These are phyloP conservation scores for Gamsiella multidivaricata DNA, from an alignment of 192 early-diverging fungal genomes.

Conservation along the genomic window DNA sequence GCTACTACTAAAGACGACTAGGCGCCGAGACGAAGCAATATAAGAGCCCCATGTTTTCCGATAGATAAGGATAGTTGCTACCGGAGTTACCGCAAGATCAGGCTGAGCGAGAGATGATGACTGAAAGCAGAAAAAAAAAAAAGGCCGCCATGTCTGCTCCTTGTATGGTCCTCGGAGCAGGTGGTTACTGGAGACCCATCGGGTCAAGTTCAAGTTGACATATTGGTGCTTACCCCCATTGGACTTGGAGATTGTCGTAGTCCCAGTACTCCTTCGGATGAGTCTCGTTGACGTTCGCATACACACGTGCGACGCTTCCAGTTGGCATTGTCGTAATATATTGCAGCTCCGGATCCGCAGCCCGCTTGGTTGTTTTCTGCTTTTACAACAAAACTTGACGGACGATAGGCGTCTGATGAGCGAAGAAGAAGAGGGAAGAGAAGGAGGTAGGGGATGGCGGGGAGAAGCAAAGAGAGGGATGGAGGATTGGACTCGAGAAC, in stretches of 20 bases:
- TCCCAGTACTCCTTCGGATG: slow-evolving; percentile 94
- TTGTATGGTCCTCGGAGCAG: too few relatives aligned
- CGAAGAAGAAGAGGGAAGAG: background rate
- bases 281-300: slow-evolving; percentile 88
- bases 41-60: too few relatives aligned
- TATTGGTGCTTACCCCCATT: slow-evolving; percentile 82
- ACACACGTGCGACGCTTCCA: slow-evolving; percentile 82
- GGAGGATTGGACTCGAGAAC: too few relatives aligned
- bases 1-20: too few relatives aligned
- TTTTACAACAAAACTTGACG: too few relatives aligned
- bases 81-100: slow-evolving; percentile 3
- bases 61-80: too few relatives aligned
- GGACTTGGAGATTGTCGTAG: slow-evolving; percentile 92
- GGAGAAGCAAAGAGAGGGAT: slow-evolving; percentile 1
- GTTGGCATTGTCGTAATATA: slow-evolving; percentile 53
- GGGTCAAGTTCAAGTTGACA: background rate
- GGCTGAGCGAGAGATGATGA: slow-evolving; percentile 10
- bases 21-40: too few relatives aligned
- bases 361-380: too few relatives aligned
- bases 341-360: too few relatives aligned
- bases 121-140: background rate
- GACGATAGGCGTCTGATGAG: background rate
- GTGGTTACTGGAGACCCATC: too few relatives aligned
- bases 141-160: too few relatives aligned
- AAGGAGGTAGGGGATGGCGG: background rate